Base-by-base conservation (phyloP, 495 filamentous ascomycete species). In the Jackrogersella multiformis region DNA sequence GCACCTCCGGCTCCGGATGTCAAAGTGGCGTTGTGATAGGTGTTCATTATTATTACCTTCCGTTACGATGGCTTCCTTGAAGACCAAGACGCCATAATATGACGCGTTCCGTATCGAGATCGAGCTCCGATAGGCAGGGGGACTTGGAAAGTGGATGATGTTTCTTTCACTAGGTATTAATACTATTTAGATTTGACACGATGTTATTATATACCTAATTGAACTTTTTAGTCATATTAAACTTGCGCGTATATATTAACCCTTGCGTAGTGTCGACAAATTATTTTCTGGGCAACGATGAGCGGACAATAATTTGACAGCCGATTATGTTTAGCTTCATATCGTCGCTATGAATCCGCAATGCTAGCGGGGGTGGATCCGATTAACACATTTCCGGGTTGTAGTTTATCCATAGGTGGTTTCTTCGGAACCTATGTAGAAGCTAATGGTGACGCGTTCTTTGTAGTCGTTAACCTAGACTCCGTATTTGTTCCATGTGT, bases 61-160 rank as follows among this genome's bases (percentile, higher is more conserved):
- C 57, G 15, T 44, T 59, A 34, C 13, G 44, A 62, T 35, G 35
- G 18, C 44, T 36, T 16, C 41, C 21, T 56, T 34, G 35, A 56
- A 30, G 36, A 57, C 30, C 45, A 61, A 58, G 61, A 58, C 52
- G 45, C 61, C 57, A 62, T 51, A 55, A 70, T 66, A 44, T 70
- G 56, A 70, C 61, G 53, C 56, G 52, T 55, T 5, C 28, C 46
- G 56, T 54, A 39, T 34, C 24, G 54, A 41, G 10, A 32, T 61
- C 13, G 24, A 55, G 24, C 38, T 41, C 39, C 49, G 64, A 42
- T 42, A 45, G 10, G 44, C 35, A n/a, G n/a, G 66, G 60, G 66
- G 60, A 61, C 24, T 21, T 45, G 54, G 55, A 51, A 69, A 60
- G 66, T 68, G 59, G 59, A 58, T 64, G 52, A 32, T 10, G 5